Evolutionary conservation across 495 filamentous ascomycete genomes (phyloP), one percentile per base, ranked within the genome.

Genomic region (Xylona heveae): DNA sequence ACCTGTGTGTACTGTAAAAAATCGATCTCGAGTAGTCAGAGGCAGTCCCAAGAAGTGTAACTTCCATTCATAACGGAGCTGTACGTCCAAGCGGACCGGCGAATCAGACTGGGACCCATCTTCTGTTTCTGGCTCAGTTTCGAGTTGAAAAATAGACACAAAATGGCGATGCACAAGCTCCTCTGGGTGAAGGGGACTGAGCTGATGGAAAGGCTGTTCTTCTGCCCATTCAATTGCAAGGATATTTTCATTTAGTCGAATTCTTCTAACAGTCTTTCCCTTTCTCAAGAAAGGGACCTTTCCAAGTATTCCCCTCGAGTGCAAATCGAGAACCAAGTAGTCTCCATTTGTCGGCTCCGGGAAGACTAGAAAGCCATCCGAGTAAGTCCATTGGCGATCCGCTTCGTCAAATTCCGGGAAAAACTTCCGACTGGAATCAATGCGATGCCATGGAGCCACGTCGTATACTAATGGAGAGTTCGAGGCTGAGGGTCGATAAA

Each of bases 211-310:
- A 2, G 64, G 52, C 13, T 57, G 51, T 1, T 46, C 47, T 42
- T 77, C 67, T 31, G 68, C 70, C 73, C 73, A 78, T 40, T 78
- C 73, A 16, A 77, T 44, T 7, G 76, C 43, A 2, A 78, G 48
- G 12, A 74, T 49, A 2, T 55, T 53, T 20, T 61, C 53, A 19
- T 64, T 57, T 17, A 78, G 46, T 1, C 72, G 58, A 4, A 73
- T 42, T 25, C 71, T 61, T 6, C 73, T 58, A 4, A 77, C 49
- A 15, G 66, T 58, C 37, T 59, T 75, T 3, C 54, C 58, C 8
- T 46, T 41, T 4, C 57, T 48, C 25, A 64, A 54, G 31, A 77
- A 72, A 1, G 70, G 66, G 4, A 76, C 59, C 17, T 52, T 44
- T 9, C 56, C 46, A n/a, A n/a, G n/a, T 14, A 52, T 45, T 5